Conservation (phyloP, 2,329 filamentous ascomycete genomes). For the Trichoderma brevicompactum region DNA sequence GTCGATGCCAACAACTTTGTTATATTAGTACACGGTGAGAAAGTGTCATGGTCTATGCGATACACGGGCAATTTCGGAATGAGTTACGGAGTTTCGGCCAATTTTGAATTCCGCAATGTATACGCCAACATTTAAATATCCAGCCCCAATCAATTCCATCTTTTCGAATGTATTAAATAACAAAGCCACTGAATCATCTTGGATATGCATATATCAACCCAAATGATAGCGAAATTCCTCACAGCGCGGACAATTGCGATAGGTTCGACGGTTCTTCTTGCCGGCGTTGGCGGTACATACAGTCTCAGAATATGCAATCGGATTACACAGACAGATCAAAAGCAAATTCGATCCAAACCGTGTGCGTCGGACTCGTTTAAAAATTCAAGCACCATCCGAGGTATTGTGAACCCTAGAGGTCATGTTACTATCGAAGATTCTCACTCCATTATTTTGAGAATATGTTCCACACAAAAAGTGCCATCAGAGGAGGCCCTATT, state of each 20-base stretch:
- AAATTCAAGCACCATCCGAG: background rate
- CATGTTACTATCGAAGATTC: conserved; percentile 9
- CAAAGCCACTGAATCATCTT: too few relatives aligned
- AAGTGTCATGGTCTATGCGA: background rate
- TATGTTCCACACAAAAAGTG: background rate
- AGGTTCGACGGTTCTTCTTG: background rate
- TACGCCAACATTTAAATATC: background rate
- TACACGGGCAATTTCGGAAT: background rate
- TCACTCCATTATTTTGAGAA: background rate
- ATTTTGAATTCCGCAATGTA: background rate
- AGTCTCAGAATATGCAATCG: background rate
- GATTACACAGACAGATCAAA: background rate
- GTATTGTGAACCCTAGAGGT: background rate
- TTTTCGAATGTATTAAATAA: too few relatives aligned
- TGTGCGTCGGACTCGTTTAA: background rate
- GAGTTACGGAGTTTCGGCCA: background rate
- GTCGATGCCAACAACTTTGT: too few relatives aligned
- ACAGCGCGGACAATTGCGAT: background rate
- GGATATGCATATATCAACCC: background rate
- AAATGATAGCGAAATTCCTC: background rate
- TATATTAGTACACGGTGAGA: background rate
- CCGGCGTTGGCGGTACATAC: background rate
- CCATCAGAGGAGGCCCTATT: conserved; percentile 7
- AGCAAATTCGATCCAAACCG: background rate
- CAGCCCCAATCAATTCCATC: background rate